A percentile compares a stretch with the other conserved stretches of the same genome.
phyloP scores from a whole-genome alignment of 1,139 yeast species.

The Candida sp. region DNA sequence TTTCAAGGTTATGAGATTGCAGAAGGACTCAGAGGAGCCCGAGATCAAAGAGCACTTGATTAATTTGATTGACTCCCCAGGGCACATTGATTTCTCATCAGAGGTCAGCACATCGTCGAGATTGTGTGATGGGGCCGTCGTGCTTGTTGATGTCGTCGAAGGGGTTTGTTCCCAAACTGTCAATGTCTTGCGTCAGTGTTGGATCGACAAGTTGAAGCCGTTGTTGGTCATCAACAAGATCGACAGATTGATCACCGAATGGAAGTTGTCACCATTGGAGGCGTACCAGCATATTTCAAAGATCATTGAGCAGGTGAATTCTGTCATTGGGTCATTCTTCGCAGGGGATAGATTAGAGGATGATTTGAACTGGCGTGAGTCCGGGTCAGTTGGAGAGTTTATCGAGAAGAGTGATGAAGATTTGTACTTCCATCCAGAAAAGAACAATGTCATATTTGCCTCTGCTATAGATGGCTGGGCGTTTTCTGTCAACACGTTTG shows the following conservation, averaged over 20 bases:
- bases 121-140: constrained; percentile 96
- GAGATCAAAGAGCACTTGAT: constrained; percentile 78
- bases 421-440: constrained; percentile 87
- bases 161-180: constrained; percentile 98
- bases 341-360: constrained; percentile 96
- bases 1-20: constrained; percentile 64
- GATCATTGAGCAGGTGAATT: constrained; percentile 91
- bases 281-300: constrained; percentile 83
- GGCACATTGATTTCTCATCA: constrained; percentile 96
- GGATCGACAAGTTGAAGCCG: constrained; percentile 93
- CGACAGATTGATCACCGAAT: constrained; percentile 83
- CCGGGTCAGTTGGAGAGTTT: constrained; percentile 58
- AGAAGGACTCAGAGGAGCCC: constrained; percentile 33
- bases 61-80: constrained; percentile 97
- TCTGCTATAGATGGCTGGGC: constrained; percentile 99
- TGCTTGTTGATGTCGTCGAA: constrained; percentile 95
- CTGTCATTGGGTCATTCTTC: constrained; percentile 91
- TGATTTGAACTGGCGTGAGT: constrained; percentile 83
- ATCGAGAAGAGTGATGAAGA: constrained; percentile 83
- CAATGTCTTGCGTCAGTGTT: constrained; percentile 92
- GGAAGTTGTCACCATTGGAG: constrained; percentile 82
- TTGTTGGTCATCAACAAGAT: constrained; percentile 91
- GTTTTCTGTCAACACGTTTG: constrained; percentile 86
- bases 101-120: constrained; percentile 97
- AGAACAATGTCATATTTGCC: constrained; percentile 91